Conservation (phyloP, 768 basidiomycete species). For the Hirschioporus abietinus region DNA sequence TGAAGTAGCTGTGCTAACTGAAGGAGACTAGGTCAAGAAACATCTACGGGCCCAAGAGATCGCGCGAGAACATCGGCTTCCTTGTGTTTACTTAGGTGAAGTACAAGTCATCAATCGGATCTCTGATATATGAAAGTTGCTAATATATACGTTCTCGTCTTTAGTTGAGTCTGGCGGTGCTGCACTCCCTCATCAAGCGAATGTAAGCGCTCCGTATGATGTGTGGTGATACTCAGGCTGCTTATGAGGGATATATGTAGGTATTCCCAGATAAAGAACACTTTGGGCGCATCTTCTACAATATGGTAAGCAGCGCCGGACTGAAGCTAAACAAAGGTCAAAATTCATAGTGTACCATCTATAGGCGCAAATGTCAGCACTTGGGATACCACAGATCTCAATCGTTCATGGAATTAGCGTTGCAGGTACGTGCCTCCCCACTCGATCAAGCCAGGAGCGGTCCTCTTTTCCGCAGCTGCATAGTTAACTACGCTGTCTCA, state of each 20-base stretch:
- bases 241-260: constrained; percentile 21
- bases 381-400: constrained; percentile 87
- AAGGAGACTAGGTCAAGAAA: constrained; percentile 70
- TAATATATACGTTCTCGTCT: constrained; percentile 9
- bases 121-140: background rate
- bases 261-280: constrained; percentile 94
- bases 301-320: constrained; percentile 58
- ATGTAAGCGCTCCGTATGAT: constrained; percentile 33
- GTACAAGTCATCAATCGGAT: constrained; percentile 1
- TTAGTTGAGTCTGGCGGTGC: constrained; percentile 93
- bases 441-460: background rate
- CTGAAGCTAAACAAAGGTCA: background rate
- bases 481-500: background rate
- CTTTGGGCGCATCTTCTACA: constrained; percentile 95
- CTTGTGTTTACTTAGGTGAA: constrained; percentile 89
- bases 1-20: background rate
- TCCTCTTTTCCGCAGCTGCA: constrained; percentile 5
- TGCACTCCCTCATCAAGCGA: constrained; percentile 87
- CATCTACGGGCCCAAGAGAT: constrained; percentile 93
- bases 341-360: background rate
- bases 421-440: constrained; percentile 44
- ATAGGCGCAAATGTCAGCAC: constrained; percentile 88
- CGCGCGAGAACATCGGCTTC: constrained; percentile 83
- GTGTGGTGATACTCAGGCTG: background rate
- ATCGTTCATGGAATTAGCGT: constrained; percentile 94